A percentile compares a stretch with the other conserved stretches of the same genome.
Conservation (phyloP, 192 early-diverging fungal species). For the Phlyctochytrium bullatum region DNA sequence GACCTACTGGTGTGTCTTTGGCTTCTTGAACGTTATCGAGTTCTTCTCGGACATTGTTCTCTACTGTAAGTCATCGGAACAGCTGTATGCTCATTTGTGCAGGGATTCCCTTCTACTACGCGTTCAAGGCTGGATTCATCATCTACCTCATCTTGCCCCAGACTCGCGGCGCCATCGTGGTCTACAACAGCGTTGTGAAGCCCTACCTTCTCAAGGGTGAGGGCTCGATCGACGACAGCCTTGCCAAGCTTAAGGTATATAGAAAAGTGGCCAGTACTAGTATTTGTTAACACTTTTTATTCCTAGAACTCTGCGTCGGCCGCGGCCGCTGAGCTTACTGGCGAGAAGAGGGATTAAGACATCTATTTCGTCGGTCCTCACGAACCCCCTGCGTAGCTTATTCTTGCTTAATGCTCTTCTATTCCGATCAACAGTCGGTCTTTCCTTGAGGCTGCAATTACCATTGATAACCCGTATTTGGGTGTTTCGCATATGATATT, state of each 20-base stretch:
- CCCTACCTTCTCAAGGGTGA: conserved; percentile 67
- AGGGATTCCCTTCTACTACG: conserved; percentile 73
- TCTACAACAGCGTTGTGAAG: conserved; percentile 74
- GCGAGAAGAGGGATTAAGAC: no score
- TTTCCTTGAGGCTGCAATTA: no score
- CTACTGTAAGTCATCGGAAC: conserved; percentile 58
- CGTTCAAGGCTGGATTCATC: conserved; percentile 86
- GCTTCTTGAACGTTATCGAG: conserved; percentile 81
- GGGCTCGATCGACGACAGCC: conserved; percentile 39
- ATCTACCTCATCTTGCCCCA: conserved; percentile 80
- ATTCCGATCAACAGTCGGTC: no score
- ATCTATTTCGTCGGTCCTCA: no score
- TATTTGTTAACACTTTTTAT: no score
- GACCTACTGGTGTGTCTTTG: conserved; percentile 69
- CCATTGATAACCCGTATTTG: no score
- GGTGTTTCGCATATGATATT: no score
- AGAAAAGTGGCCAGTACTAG: no score
- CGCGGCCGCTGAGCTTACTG: no score
- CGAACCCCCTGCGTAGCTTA: no score
- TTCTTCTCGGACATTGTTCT: conserved; percentile 87
- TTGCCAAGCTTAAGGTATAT: conserved; percentile 45
- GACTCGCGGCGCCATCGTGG: conserved; percentile 73
- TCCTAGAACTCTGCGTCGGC: no score
- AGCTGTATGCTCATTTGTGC: not conserved
- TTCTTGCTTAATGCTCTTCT: no score